Conservation (phyloP, 768 basidiomycete species). For the Boletellus ananiceps region DNA sequence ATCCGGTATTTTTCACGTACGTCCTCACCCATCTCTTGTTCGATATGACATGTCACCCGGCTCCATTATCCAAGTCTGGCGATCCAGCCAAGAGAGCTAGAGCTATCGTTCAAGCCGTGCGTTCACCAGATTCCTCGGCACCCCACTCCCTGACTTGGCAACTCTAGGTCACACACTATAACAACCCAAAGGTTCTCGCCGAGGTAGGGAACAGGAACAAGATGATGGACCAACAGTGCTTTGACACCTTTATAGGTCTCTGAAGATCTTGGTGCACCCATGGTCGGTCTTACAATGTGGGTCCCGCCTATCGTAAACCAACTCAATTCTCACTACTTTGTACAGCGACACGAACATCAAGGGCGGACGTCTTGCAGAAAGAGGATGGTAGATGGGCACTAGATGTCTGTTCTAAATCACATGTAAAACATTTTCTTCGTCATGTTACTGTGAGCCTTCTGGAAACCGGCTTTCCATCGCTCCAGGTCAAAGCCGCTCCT, state of each 20-base stretch:
- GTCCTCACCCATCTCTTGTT: constrained; percentile 24
- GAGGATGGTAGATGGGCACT: constrained; percentile 52
- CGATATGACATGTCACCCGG: not conserved
- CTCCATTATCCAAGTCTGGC: constrained; percentile 54
- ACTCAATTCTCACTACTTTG: constrained; percentile 1
- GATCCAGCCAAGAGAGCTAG: constrained; percentile 92
- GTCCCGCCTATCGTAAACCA: constrained; percentile 24
- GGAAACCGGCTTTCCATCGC: constrained; percentile 33
- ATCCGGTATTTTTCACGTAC: constrained; percentile 91
- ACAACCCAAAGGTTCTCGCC: constrained; percentile 88
- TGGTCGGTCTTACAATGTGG: constrained; percentile 90
- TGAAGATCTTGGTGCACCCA: constrained; percentile 81
- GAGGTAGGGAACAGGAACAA: constrained; percentile 47
- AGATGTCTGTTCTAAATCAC: constrained; percentile 19
- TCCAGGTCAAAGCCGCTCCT: constrained; percentile 23
- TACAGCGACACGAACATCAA: constrained; percentile 59
- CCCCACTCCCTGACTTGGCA: constrained; percentile 4
- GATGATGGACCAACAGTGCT: not conserved
- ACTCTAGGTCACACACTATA: constrained; percentile 81
- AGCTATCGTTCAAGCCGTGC: constrained; percentile 93
- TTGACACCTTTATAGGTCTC: constrained; percentile 47
- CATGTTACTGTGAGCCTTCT: constrained; percentile 27
- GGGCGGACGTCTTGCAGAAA: constrained; percentile 64
- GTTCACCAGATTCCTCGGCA: constrained; percentile 11
- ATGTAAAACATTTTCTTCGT: constrained; percentile 31